Evolutionary conservation across 768 basidiomycete species (phyloP).

Genomic region (Boletellus emodensis): DNA sequence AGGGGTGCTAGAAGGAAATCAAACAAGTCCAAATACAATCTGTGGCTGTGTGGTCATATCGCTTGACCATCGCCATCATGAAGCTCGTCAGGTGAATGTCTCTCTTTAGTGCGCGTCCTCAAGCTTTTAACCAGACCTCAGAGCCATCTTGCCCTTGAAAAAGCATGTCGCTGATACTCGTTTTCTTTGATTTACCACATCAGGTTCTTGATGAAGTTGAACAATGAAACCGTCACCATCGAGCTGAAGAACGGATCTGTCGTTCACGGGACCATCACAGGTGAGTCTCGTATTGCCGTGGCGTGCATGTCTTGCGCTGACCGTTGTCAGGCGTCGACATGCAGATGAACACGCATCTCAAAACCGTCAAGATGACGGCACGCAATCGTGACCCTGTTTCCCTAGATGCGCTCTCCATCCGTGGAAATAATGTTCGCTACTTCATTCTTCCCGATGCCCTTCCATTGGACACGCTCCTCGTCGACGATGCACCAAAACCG

Average conservation of each 20-base stretch:
- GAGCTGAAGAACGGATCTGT: conserved; percentile 97
- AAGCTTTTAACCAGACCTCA: conserved; percentile 6
- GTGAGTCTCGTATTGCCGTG: conserved; percentile 40
- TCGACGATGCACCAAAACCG: conserved; percentile 97
- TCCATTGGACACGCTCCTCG: conserved; percentile 92
- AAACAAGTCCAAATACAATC: conserved; percentile 24
- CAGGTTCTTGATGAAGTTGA: conserved; percentile 99
- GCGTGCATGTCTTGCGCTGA: background rate
- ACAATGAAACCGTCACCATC: conserved; percentile 98
- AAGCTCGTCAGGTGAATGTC: conserved; percentile 73
- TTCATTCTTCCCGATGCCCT: conserved; percentile 97
- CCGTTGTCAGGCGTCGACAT: conserved; percentile 81
- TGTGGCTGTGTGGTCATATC: conserved; percentile 20
- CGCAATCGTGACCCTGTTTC: conserved; percentile 84
- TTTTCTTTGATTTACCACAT: conserved; percentile 16
- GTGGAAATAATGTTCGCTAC: conserved; percentile 96
- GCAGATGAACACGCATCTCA: conserved; percentile 99
- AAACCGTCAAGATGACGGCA: conserved; percentile 95
- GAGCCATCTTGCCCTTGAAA: conserved; percentile 8
- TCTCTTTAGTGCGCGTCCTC: conserved; percentile 1
- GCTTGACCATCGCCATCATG: conserved; percentile 45
- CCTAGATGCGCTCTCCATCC: conserved; percentile 88
- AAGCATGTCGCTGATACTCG: conserved; percentile 16
- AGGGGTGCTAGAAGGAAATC: background rate
- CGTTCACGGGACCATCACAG: conserved; percentile 95